These are phyloP conservation scores for Pythium guiyangense DNA, from an alignment of 352 stramenopile genomes.

Conservation along the genomic window DNA sequence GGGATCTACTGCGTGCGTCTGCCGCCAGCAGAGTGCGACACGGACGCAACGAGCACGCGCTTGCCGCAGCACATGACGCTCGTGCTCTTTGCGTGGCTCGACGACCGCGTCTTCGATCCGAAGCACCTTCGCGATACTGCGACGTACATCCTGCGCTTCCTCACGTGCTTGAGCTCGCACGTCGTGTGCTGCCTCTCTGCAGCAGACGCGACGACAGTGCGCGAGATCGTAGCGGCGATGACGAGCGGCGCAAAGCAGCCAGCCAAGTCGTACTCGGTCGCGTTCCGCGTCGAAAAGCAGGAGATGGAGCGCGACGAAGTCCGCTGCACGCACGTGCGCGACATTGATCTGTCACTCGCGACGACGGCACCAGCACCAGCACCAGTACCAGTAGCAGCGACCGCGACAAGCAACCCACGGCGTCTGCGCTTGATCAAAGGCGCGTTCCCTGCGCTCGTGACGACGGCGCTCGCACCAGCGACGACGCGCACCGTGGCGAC, in stretches of 20 bases:
- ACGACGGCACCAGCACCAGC: not conserved
- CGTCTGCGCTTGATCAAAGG: constrained; percentile 28
- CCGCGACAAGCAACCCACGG: not conserved
- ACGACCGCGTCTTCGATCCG: constrained; percentile 35
- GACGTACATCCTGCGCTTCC: constrained; percentile 72
- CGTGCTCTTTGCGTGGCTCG: constrained; percentile 61
- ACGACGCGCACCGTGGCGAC: constrained; percentile 10
- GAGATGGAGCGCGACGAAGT: constrained; percentile 11
- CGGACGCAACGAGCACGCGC: not conserved
- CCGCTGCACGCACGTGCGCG: constrained; percentile 3
- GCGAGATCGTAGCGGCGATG: constrained; percentile 2
- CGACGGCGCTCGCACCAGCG: constrained; percentile 23
- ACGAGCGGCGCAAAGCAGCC: not conserved
- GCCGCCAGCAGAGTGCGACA: no score
- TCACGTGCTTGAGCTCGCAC: constrained; percentile 10
- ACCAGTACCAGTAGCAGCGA: no score
- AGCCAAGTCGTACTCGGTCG: constrained; percentile 15
- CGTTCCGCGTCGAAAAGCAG: constrained; percentile 12
- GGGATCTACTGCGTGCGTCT: constrained; percentile 47
- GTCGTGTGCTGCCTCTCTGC: constrained; percentile 15
- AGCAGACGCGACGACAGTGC: constrained; percentile 2
- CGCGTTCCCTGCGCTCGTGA: constrained; percentile 24
- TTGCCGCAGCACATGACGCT: constrained; percentile 9
- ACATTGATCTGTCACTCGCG: not conserved
- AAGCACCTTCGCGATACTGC: constrained; percentile 45